Evolutionary conservation across 371 early-diverging fungal species (phyloP), one percentile per base, ranked within the genome.

Genomic region (Apophysomyces sp.): DNA sequence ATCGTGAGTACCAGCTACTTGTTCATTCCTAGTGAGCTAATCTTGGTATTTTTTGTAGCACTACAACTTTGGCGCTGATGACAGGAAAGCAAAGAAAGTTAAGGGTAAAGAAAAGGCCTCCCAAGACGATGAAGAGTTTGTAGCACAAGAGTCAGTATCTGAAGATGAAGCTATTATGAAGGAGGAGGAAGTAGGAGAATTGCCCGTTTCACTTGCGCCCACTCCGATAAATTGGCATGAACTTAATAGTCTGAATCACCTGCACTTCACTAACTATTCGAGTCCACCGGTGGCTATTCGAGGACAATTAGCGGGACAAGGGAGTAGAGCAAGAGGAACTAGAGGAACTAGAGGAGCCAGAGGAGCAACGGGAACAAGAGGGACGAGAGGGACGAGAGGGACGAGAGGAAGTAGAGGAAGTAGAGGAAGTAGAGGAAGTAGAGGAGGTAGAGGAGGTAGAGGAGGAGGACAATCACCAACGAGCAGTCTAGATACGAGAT

Each of bases 361-460:
- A 71, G 5, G 44, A 51, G 6, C 30, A 53, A 9, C 60, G 27
- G 4, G 54, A 54, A 15, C 36, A 52, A 13, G 62, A 31, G 7
- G 54, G 54, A n/a, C 36, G 40, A 5, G 30, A 61, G 21, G 49
- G n/a, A n/a, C n/a, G n/a, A 41, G 41, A 18, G 16, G 37, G 68
- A 36, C 73, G 65, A 2, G 44, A 41, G 3, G 24, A 51, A 0
- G 72, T 69, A 41, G 41, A 18, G 16, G 37, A 70, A 36, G 76
- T 62, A 2, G 44, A 41, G 3, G 24, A 51, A 0, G 72, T 69
- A 54, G 67, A 71, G 5, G 44, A 51, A 8, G 36, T 44, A 9
- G 62, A 31, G 4, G 54, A 54, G 18, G 44, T 40, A 13, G 62
- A 31, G 7, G 54, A 57, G n/a, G 44, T 40, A 5, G 30, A 61